Evolutionary conservation across 2,329 filamentous ascomycete genomes (phyloP), one percentile per base, ranked within the genome.

Genomic region (Talaromyces sp.): DNA sequence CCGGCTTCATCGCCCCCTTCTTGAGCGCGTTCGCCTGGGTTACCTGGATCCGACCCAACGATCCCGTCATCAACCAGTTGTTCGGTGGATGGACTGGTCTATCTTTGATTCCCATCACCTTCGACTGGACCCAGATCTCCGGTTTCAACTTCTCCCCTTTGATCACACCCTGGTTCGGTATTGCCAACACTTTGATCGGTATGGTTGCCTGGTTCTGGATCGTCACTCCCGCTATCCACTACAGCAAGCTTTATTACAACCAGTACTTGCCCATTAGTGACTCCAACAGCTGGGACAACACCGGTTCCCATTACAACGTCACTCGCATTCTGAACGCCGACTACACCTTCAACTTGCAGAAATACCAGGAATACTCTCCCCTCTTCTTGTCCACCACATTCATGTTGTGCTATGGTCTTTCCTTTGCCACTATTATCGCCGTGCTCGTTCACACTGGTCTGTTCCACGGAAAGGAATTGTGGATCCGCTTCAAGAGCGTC

Each of bases 71-170:
- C 45, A 93, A 92, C 69, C 89, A 92, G 73, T 72, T 92, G 1
- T 92, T 92, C 69, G 90, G 90, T 1, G 89, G 88, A 1, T 82
- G 81, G 58, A 89, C 87, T 0, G 90, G 90, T 0, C 68, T 92
- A 3, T 90, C 87, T 0, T 72, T 92, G 31, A 77, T 92, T 6
- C 89, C 90, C 1, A 86, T 92, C 36, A 91, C 89, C 0, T 91
- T 92, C 72, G 90, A 92, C 79, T 92, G 90, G 89, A 89, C 88
- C 5, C 88, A 91, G 70, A 84, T 91, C 61, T 83, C 88, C 2
- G 90, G 88, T 56, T 92, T 86, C 67, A 81, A 90, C 61, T 85
- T 86, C 34, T 90, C 87, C 10, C 89, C 89, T 22, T 77, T 92
- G 43, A 88, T 91, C 59, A 85, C 88, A 2, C 89, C 89, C 5